A percentile compares a stretch with the other conserved stretches of the same genome.
Conservation (phyloP, 1,284 basidiomycete species). For the Pascua guehoae region DNA sequence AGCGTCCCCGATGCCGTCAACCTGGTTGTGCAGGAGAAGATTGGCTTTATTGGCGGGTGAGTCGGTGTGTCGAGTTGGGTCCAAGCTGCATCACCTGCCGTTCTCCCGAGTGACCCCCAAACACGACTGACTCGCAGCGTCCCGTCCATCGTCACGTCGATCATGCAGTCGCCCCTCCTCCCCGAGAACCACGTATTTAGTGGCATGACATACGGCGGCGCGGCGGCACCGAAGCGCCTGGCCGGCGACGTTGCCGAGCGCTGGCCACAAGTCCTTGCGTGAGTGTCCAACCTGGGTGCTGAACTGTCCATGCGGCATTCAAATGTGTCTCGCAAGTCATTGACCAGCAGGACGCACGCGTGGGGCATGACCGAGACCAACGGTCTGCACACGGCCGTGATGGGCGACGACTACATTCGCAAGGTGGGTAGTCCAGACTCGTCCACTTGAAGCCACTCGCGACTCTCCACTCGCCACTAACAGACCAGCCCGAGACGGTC, state of each 20-base stretch:
- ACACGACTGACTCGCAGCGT: conserved; percentile 22
- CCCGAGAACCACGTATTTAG: conserved; percentile 19
- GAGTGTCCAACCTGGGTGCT: neutral
- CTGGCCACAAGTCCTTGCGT: conserved; percentile 29
- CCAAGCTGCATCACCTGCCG: neutral
- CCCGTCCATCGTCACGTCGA: conserved; percentile 33
- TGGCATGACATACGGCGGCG: conserved; percentile 43
- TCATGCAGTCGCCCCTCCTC: conserved; percentile 34
- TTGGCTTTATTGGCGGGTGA: conserved; percentile 38
- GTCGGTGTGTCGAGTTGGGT: conserved; percentile 3
- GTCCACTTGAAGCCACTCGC: neutral
- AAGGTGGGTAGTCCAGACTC: neutral
- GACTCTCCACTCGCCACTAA: neutral
- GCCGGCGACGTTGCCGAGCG: conserved; percentile 25
- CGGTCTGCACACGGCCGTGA: conserved; percentile 9
- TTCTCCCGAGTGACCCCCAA: too few species aligned
- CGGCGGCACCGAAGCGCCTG: conserved; percentile 38
- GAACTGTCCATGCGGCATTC: neutral
- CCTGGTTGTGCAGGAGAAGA: conserved; percentile 27
- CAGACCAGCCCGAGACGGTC: conserved; percentile 8
- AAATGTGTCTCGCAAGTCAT: too few species aligned
- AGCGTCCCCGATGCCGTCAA: conserved; percentile 29
- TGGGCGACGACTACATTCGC: conserved; percentile 29
- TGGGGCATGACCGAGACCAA: conserved; percentile 17
- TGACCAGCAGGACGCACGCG: conserved; percentile 7